Evolutionary conservation across 148 eudicot genomes (phyloP).

Genomic region (Rhododendron vialii): DNA sequence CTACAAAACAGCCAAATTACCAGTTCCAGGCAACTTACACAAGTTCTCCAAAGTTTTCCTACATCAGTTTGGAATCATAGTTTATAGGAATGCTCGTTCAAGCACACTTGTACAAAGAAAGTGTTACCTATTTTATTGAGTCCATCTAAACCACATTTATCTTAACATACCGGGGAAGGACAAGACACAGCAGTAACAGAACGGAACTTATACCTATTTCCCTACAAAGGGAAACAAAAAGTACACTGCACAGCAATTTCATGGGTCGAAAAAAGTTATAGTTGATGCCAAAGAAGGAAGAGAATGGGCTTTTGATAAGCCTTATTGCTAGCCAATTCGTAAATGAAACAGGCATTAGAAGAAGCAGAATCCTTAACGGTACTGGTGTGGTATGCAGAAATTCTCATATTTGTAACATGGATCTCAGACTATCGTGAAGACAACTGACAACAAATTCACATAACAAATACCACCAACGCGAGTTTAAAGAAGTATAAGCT

Average conservation of each 20-base stretch:
- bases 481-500: background rate
- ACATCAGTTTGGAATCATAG: background rate
- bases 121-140: background rate
- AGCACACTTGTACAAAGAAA: background rate
- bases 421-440: background rate
- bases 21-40: background rate
- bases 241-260: background rate
- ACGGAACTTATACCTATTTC: background rate
- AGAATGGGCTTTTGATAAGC: background rate
- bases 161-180: background rate
- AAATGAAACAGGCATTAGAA: background rate
- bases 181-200: background rate
- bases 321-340: conserved; percentile 5
- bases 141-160: background rate
- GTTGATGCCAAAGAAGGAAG: background rate
- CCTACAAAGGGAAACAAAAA: background rate
- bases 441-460: background rate
- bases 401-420: background rate
- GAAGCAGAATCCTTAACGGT: background rate
- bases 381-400: background rate
- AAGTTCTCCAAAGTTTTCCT: background rate
- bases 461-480: background rate
- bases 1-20: background rate
- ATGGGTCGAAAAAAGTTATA: background rate
- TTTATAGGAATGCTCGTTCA: background rate